Evolutionary conservation across 331 rosid genomes (phyloP), one percentile per base, ranked within the genome.

Genomic region (Quercus lobata): DNA sequence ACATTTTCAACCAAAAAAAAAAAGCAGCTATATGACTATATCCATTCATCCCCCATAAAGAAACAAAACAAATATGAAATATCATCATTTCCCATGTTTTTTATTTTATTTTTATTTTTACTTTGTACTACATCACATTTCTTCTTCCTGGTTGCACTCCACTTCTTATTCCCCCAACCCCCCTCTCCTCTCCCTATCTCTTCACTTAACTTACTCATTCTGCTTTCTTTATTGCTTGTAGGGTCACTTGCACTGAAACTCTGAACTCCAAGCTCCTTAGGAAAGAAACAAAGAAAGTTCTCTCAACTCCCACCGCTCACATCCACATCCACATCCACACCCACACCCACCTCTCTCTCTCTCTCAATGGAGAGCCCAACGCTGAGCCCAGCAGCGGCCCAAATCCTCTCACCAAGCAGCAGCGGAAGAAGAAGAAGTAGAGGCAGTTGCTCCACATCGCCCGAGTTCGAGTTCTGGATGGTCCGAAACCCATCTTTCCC

Each of bases 401-500:
- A 54, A 19, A n/a, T 82, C 24, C 76, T 71, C 0, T 76, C 92
- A 7, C 85, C 85, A 5, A 21, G 76, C 44, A 75, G 56, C 71
- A 57, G 75, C 10, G 73, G 80, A 16, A 74, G 70, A 62, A 65
- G 80, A 29, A 65, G 80, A 29, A 74, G 70, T 57, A 65, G 80
- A 29, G 71, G 73, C 76, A 69, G 76, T n/a, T 82, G 78, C 22
- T 89, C 94, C 17, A 84, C 79, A 76, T 96, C 99, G 22, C 97
- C 98, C 21, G 99, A 96, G 83, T 96, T 96, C 72, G 99, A 96
- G 85, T 96, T 96, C 88, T 96, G 99, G 99, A 90, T 86, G 91
- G 87, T 92, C 60, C 90, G 94, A 63, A 93, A 93, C 91, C 98
- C 98, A 0, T 90, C 97, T 69, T 87, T 74, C 54, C 94, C 97